These are phyloP conservation scores for Leucocoprinus birnbaumii DNA, from an alignment of 768 basidiomycete genomes.

Conservation along the genomic window DNA sequence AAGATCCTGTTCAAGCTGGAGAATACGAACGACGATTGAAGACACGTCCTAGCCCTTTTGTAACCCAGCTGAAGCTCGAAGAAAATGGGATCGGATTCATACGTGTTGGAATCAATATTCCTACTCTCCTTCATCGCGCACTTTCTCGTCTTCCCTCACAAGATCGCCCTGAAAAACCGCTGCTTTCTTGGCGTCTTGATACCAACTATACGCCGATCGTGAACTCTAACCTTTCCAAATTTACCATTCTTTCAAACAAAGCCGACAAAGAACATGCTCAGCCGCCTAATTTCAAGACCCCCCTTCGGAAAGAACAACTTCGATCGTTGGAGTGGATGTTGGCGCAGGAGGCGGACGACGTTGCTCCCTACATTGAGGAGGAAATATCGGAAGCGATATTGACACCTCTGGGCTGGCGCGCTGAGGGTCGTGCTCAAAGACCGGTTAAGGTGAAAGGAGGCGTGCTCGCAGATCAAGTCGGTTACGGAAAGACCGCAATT, in stretches of 20 bases:
- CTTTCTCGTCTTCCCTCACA: constrained; percentile 70
- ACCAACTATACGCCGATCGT: constrained; percentile 72
- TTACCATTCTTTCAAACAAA: constrained; percentile 75
- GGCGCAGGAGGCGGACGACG: constrained; percentile 61
- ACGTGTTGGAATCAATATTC: constrained; percentile 84
- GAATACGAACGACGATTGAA: constrained; percentile 88
- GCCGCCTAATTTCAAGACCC: constrained; percentile 74
- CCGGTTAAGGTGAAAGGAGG: constrained; percentile 79
- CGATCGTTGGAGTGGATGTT: constrained; percentile 95
- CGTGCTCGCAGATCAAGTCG: constrained; percentile 93
- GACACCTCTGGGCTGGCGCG: constrained; percentile 87
- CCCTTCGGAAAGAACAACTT: constrained; percentile 80
- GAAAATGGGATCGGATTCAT: constrained; percentile 65
- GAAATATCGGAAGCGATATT: constrained; percentile 91
- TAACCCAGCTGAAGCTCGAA: constrained; percentile 75
- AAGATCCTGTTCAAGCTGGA: constrained; percentile 85
- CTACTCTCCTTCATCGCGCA: constrained; percentile 86
- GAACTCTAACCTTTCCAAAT: constrained; percentile 56
- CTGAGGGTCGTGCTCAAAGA: constrained; percentile 86
- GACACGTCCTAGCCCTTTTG: constrained; percentile 79
- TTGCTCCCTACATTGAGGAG: constrained; percentile 83
- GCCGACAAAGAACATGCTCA: constrained; percentile 66
- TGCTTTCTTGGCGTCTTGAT: constrained; percentile 77
- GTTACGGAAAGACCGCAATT: constrained; percentile 96
- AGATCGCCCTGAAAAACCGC: constrained; percentile 42